A percentile compares a stretch with the other conserved stretches of the same genome.
Evolutionary conservation across 176 grass and related monocot species (phyloP).

Genomic region (Aegilops tauschii): DNA sequence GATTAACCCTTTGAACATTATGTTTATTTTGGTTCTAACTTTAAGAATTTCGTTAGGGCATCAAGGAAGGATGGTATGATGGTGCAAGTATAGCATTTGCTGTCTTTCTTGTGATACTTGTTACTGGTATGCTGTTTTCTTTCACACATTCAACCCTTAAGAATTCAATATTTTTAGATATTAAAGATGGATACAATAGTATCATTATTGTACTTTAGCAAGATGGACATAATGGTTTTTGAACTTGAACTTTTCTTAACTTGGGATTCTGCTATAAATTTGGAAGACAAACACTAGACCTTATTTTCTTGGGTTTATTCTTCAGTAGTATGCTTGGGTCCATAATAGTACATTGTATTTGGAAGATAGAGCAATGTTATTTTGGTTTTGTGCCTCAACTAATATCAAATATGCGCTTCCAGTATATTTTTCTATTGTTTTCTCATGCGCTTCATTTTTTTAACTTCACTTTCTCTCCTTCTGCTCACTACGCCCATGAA

Average conservation of each 20-base stretch:
- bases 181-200: constrained; percentile 3
- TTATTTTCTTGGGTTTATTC: background rate
- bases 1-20: constrained; percentile 14
- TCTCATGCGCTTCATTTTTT: constrained; percentile 2
- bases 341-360: background rate
- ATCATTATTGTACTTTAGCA: constrained; percentile 13
- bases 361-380: background rate
- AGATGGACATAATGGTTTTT: background rate
- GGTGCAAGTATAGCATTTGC: constrained; percentile 93
- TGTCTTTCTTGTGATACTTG: constrained; percentile 90
- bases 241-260: background rate
- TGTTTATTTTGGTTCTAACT: constrained; percentile 38
- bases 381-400: constrained; percentile 10
- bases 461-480: constrained; percentile 19
- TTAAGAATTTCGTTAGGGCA: constrained; percentile 55
- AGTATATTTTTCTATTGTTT: background rate
- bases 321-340: background rate
- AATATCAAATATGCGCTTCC: constrained; percentile 8
- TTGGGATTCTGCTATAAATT: background rate
- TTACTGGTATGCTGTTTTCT: constrained; percentile 74
- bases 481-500: background rate
- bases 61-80: constrained; percentile 97
- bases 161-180: constrained; percentile 1
- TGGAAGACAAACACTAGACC: background rate
- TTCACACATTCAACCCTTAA: background rate